These are phyloP conservation scores for Crithidia thermophila DNA, from an alignment of 208 protist species.

Conservation along the genomic window DNA sequence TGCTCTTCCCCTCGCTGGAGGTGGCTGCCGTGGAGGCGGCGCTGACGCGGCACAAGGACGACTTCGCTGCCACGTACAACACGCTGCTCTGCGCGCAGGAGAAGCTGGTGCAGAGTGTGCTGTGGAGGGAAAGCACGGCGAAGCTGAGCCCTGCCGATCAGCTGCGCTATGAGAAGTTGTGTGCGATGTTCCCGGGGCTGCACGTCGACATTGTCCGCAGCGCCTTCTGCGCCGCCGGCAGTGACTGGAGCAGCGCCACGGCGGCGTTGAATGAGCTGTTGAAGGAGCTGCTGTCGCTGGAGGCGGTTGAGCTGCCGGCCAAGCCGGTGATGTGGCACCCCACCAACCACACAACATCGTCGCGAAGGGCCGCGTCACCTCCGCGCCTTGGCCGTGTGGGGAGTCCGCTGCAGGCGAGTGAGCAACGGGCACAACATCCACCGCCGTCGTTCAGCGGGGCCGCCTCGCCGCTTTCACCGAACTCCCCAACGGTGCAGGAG, in stretches of 20 bases:
- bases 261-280: conserved; percentile 59
- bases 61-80: conserved; percentile 66
- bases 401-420: too few species aligned
- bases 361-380: neutral
- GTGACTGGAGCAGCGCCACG: conserved; percentile 38
- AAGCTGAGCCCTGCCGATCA: conserved; percentile 44
- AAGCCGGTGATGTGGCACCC: conserved; percentile 21
- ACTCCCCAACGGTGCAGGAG: conserved; percentile 1
- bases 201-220: conserved; percentile 52
- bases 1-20: conserved; percentile 68
- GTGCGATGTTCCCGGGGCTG: conserved; percentile 55
- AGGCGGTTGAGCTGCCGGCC: conserved; percentile 25
- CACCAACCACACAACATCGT: neutral
- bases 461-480: neutral
- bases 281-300: conserved; percentile 39
- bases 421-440: neutral
- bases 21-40: conserved; percentile 53
- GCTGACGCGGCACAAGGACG: conserved; percentile 36
- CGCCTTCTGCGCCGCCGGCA: conserved; percentile 41
- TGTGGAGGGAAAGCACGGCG: conserved; percentile 41
- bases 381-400: too few species aligned
- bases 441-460: neutral
- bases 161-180: conserved; percentile 51
- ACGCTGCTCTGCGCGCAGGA: conserved; percentile 61
- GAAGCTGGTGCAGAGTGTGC: conserved; percentile 38